Percentiles rank a stretch among this genome's conserved stretches.
These are phyloP conservation scores for Monilinia fructicola DNA, from an alignment of 2,329 filamentous ascomycete species.

Conservation along the genomic window DNA sequence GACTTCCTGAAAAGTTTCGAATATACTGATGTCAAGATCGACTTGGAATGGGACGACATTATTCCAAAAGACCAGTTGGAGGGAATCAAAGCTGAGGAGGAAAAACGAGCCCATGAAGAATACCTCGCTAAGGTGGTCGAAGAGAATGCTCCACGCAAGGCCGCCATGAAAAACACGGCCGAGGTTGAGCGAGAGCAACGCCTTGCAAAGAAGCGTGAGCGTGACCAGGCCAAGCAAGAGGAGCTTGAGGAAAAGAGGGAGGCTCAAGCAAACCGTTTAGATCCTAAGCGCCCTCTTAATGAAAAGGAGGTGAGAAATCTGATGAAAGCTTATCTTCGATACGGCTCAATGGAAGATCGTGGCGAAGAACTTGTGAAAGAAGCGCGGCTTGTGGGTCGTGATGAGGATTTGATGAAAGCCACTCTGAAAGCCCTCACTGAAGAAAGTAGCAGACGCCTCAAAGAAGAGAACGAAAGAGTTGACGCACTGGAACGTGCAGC, in stretches of 20 bases:
- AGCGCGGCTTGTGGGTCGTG: slow-evolving; percentile 78
- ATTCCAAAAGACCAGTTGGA: slow-evolving; percentile 93
- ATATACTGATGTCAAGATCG: slow-evolving; percentile 96
- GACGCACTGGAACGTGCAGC: slow-evolving; percentile 65
- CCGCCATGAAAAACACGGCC: slow-evolving; percentile 55
- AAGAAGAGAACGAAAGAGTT: slow-evolving; percentile 67
- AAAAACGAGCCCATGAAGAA: slow-evolving; percentile 76
- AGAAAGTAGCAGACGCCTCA: slow-evolving; percentile 70
- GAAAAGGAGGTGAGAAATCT: slow-evolving; percentile 94
- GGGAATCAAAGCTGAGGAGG: slow-evolving; percentile 84
- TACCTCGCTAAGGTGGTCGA: slow-evolving; percentile 81
- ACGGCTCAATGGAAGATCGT: slow-evolving; percentile 85
- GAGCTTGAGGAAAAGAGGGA: slow-evolving; percentile 64
- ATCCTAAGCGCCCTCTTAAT: slow-evolving; percentile 85
- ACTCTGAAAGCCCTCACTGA: slow-evolving; percentile 67
- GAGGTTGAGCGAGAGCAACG: slow-evolving; percentile 65
- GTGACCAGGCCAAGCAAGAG: slow-evolving; percentile 67
- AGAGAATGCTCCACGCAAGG: slow-evolving; percentile 80
- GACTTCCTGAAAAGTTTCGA: slow-evolving; percentile 89
- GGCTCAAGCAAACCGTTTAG: slow-evolving; percentile 70
- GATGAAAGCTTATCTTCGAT: slow-evolving; percentile 86
- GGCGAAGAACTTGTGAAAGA: slow-evolving; percentile 84
- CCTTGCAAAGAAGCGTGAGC: slow-evolving; percentile 64
- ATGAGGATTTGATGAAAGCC: slow-evolving; percentile 73
- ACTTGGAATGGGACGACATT: slow-evolving; percentile 97